Base-by-base conservation (phyloP, 1,139 yeast species). In the Taphrina flavorubra region DNA sequence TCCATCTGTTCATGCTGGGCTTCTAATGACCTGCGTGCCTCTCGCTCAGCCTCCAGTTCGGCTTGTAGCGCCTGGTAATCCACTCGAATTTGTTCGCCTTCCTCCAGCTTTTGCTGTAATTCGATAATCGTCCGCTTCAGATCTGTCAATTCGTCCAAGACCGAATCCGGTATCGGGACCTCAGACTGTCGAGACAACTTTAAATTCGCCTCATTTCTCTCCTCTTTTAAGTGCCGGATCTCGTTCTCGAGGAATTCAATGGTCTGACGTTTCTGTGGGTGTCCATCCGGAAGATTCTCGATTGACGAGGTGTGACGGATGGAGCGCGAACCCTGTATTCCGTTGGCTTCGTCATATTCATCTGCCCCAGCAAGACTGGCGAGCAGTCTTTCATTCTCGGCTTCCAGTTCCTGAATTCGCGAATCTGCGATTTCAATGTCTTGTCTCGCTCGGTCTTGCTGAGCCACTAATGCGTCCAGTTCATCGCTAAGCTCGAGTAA, bases 251-350 rank as follows among this genome's bases (percentile, higher is more conserved):
- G 58, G 34, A 62, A 53, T 8, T 56, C 60, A 13, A 68, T 40
- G 25, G 70, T 57, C 39, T 56, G 62, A n/a, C 44, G n/a, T 8
- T 61, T 65, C 39, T 68, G 68, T 1, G 68, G 70, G 40, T 68
- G 68, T 34, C 47, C 40, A 18, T 55, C 68, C 5, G 68, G 65
- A 14, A 68, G 62, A 11, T 55, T 18, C 20, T 53, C 61, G 44
- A 55, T 14, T 1, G 59, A 51, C 6, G 51, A 20, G 31, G 34
- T 25, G 39, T 51, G 51, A 10, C 39, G 51, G 13, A 60, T 16
- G 40, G 49, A 40, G 40, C 53, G 58, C 47, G n/a, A 7, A n/a
- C 47, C 18, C 2, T 13, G 18, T 16, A n/a, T 13, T 6, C n/a
- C 18, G 20, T 7, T 14, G 18, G 47, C 47, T 7, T 44, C 18